A percentile compares a stretch with the other conserved stretches of the same genome.
phyloP scores from a whole-genome alignment of 495 filamentous ascomycete genomes.

The Trichoderma erinaceum region DNA sequence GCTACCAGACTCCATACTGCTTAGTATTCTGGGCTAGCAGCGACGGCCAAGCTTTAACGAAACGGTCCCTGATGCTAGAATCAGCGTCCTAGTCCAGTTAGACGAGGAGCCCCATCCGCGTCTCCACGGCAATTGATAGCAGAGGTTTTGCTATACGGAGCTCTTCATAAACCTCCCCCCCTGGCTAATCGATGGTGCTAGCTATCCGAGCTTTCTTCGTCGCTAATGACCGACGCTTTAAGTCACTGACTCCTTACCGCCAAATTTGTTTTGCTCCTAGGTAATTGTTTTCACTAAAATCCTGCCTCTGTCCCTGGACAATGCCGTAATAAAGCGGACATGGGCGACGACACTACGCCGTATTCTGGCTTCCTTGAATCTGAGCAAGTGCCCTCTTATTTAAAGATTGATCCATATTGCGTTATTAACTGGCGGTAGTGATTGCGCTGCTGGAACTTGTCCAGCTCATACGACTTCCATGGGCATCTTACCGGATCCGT shows the following conservation, averaged over 20 bases:
- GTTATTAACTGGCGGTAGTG: not conserved
- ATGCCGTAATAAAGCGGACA: not conserved
- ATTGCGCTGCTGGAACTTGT: not conserved
- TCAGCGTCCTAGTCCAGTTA: not conserved
- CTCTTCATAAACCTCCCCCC: not conserved
- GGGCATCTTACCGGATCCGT: not conserved
- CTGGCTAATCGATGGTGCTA: not conserved
- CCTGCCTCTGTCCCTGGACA: not conserved
- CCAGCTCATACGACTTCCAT: no score
- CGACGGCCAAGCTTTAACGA: not conserved
- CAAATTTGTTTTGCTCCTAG: not conserved
- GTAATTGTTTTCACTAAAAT: not conserved
- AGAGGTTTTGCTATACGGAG: constrained; percentile 9
- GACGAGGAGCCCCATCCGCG: constrained; percentile 3
- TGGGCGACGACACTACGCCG: not conserved
- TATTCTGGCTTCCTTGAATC: not conserved
- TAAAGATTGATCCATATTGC: not conserved
- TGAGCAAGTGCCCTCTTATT: not conserved
- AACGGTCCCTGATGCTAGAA: not conserved
- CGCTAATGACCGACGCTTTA: constrained; percentile 7
- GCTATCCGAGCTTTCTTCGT: constrained; percentile 1
- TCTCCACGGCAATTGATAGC: constrained; percentile 11
- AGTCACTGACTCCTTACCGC: not conserved
- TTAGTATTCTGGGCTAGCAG: not conserved
- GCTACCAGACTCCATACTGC: not conserved